Evolutionary conservation across 2,329 filamentous ascomycete genomes (phyloP).

Genomic region (Fusarium albosuccineum): DNA sequence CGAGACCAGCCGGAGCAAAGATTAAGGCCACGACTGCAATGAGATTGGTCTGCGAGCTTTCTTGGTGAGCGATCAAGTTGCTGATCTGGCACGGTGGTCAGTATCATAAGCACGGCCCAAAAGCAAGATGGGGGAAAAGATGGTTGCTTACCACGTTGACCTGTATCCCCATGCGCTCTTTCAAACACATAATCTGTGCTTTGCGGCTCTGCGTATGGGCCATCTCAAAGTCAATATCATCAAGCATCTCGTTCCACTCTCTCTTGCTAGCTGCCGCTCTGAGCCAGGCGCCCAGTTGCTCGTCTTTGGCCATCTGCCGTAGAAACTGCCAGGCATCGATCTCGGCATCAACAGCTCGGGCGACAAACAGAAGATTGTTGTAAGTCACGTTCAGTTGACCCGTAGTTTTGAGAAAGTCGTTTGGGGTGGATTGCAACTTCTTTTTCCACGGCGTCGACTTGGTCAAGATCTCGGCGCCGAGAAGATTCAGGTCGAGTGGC

Average conservation of each 20-base stretch:
- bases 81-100: neutral
- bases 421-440: neutral
- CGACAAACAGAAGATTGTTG: slow-evolving; percentile 6
- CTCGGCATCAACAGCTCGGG: neutral
- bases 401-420: neutral
- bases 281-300: neutral
- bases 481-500: neutral
- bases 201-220: neutral
- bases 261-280: neutral
- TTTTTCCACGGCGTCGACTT: neutral
- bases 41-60: slow-evolving; percentile 2
- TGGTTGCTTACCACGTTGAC: neutral
- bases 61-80: slow-evolving; percentile 3
- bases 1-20: slow-evolving; percentile 1
- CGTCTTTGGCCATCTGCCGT: neutral
- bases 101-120: neutral
- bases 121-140: neutral
- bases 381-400: neutral
- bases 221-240: neutral
- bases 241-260: neutral
- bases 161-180: neutral
- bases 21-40: slow-evolving; percentile 4
- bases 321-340: neutral
- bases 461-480: neutral
- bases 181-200: neutral